Conservation (phyloP, 176 grass and related monocot species). For the Lolium perenne region DNA sequence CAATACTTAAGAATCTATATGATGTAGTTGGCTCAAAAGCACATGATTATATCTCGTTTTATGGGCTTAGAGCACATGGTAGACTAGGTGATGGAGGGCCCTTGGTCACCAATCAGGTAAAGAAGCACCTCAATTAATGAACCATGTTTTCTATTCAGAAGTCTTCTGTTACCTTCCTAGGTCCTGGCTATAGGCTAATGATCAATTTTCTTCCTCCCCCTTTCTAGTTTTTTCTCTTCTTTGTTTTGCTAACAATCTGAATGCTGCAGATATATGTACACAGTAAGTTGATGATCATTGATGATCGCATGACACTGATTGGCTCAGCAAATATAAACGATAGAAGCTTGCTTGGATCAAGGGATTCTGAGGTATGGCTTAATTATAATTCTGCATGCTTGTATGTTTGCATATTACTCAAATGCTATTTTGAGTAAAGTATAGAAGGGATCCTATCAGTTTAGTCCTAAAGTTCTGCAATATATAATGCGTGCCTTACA, state of each 20-base stretch:
- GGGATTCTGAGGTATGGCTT: conserved; percentile 89
- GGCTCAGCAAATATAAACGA: conserved; percentile 99
- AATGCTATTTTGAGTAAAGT: neutral
- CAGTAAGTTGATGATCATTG: conserved; percentile 99
- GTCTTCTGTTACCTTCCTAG: conserved; percentile 22
- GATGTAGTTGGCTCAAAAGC: conserved; percentile 83
- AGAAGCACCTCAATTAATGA: neutral
- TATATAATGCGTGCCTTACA: neutral
- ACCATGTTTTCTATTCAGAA: neutral
- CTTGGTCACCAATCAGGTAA: conserved; percentile 91
- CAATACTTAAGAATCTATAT: conserved; percentile 87
- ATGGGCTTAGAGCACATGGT: conserved; percentile 89
- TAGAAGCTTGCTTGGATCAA: conserved; percentile 97
- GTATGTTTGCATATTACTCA: neutral
- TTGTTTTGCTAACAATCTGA: conserved; percentile 27
- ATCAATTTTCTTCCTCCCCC: conserved; percentile 5
- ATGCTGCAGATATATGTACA: conserved; percentile 87
- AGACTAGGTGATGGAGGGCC: conserved; percentile 72
- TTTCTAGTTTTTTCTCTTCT: conserved; percentile 16
- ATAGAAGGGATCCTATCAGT: neutral
- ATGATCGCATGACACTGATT: conserved; percentile 92
- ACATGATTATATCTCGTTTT: conserved; percentile 94
- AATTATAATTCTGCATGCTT: neutral
- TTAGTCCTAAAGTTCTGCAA: conserved; percentile 5
- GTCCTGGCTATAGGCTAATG: conserved; percentile 31